Evolutionary conservation across 2,329 filamentous ascomycete genomes (phyloP).

Genomic region (Stemphylium lycopersici): DNA sequence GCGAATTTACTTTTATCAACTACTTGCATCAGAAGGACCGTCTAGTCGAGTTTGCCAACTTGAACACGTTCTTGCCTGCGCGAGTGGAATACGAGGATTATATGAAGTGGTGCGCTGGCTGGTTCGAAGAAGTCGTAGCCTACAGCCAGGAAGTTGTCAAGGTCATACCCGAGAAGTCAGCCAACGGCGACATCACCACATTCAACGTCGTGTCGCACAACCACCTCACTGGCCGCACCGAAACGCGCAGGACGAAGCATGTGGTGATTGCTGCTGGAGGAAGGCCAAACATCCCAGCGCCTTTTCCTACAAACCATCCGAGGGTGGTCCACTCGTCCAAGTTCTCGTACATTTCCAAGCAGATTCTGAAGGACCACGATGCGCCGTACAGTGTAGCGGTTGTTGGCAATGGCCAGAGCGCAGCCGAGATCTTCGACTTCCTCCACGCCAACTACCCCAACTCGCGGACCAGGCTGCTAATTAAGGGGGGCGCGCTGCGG

Average conservation of each 20-base stretch:
- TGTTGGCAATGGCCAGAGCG: slow-evolving; percentile 87
- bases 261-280: slow-evolving; percentile 74
- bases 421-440: slow-evolving; percentile 94
- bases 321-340: slow-evolving; percentile 87
- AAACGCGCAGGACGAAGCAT: slow-evolving; percentile 65
- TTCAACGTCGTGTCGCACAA: slow-evolving; percentile 74
- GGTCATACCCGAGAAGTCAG: slow-evolving; percentile 65
- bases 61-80: slow-evolving; percentile 85
- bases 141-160: slow-evolving; percentile 81
- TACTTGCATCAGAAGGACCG: slow-evolving; percentile 83
- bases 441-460: slow-evolving; percentile 83
- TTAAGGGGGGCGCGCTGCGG: slow-evolving; percentile 80
- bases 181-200: slow-evolving; percentile 61
- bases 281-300: slow-evolving; percentile 71
- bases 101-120: slow-evolving; percentile 85
- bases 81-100: slow-evolving; percentile 94
- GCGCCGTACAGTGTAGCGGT: slow-evolving; percentile 77
- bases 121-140: slow-evolving; percentile 74
- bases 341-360: slow-evolving; percentile 70
- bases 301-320: slow-evolving; percentile 71
- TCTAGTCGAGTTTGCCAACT: slow-evolving; percentile 89
- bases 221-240: slow-evolving; percentile 60
- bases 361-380: slow-evolving; percentile 63
- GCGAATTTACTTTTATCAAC: slow-evolving; percentile 93
- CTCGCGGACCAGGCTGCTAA: slow-evolving; percentile 76